Percentiles rank a stretch among this genome's conserved stretches.
Conservation (phyloP, 352 stramenopile genomes). For the Thalassiosira oceanica region DNA sequence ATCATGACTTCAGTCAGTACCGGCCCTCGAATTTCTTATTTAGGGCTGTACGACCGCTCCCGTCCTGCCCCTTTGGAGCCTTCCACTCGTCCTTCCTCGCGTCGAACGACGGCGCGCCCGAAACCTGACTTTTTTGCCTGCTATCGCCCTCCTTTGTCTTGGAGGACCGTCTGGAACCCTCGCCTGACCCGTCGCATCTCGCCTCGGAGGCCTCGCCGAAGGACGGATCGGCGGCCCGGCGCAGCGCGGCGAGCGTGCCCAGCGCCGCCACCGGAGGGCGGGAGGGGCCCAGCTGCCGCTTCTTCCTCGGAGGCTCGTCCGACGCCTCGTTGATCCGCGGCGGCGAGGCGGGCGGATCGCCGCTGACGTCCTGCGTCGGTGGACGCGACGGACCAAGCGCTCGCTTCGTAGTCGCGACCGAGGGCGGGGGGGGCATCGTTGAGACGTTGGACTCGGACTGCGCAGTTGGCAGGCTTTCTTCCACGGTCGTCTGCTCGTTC, state of each 20-base stretch:
- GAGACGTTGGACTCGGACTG: too few species aligned
- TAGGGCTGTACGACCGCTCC: constrained; percentile 67
- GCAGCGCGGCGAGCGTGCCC: constrained; percentile 42
- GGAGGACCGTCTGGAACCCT: neutral
- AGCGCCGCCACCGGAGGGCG: constrained; percentile 8
- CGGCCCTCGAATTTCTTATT: constrained; percentile 77
- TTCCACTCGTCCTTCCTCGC: constrained; percentile 64
- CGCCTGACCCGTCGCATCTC: too few species aligned
- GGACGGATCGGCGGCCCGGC: constrained; percentile 5
- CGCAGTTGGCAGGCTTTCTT: neutral
- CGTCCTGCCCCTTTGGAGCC: constrained; percentile 66
- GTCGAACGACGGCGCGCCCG: constrained; percentile 26
- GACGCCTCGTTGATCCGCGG: neutral
- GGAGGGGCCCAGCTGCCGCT: constrained; percentile 13
- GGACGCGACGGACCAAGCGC: neutral
- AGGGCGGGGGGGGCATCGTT: too few species aligned
- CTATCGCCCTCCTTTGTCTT: constrained; percentile 4
- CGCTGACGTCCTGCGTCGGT: too few species aligned
- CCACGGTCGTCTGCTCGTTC: constrained; percentile 5
- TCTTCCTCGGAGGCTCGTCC: constrained; percentile 5
- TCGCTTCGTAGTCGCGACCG: neutral
- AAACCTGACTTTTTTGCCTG: too few species aligned
- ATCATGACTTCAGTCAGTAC: constrained; percentile 66
- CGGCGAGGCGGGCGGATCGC: too few species aligned
- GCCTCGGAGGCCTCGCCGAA: neutral